phyloP scores from a whole-genome alignment of 1,284 basidiomycete species.

The Cerioporus squamosus region DNA sequence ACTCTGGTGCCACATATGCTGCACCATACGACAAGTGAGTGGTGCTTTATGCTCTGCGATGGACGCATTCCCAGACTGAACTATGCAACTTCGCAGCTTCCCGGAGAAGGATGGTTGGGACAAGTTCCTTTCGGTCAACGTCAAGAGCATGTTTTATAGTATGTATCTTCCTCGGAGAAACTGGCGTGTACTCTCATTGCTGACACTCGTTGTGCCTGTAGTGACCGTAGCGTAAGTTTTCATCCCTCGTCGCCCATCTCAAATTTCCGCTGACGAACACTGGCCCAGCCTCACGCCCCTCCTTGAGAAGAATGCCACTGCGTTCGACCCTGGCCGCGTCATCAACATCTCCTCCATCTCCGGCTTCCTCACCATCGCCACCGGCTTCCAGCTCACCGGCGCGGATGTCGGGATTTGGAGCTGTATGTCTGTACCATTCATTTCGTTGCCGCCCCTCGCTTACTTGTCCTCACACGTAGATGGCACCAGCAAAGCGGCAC shows the following conservation, averaged over 20 bases:
- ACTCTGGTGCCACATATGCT: constrained; percentile 84
- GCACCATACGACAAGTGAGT: constrained; percentile 62
- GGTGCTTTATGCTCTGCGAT: background rate
- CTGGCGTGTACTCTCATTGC: background rate
- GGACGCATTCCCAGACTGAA: background rate
- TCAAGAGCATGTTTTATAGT: constrained; percentile 85
- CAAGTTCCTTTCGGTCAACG: constrained; percentile 75
- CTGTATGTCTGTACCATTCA: constrained; percentile 56
- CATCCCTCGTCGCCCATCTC: background rate
- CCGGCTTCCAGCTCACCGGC: constrained; percentile 54
- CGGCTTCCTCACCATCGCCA: constrained; percentile 57
- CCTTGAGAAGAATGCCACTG: constrained; percentile 69
- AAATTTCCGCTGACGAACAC: constrained; percentile 15
- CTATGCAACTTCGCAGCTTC: constrained; percentile 40
- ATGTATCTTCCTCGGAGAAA: constrained; percentile 27
- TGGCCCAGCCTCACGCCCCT: constrained; percentile 58
- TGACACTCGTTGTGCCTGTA: constrained; percentile 28
- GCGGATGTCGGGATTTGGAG: constrained; percentile 78
- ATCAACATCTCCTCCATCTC: constrained; percentile 85
- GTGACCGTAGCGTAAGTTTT: constrained; percentile 66
- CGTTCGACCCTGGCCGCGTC: constrained; percentile 72
- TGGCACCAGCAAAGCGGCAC: constrained; percentile 80
- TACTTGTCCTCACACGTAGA: constrained; percentile 44
- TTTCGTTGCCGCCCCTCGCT: too few species aligned
- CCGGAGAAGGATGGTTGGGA: constrained; percentile 88